Evolutionary conservation across 192 early-diverging fungal genomes (phyloP).

Genomic region (Borealophlyctis nickersoniae): DNA sequence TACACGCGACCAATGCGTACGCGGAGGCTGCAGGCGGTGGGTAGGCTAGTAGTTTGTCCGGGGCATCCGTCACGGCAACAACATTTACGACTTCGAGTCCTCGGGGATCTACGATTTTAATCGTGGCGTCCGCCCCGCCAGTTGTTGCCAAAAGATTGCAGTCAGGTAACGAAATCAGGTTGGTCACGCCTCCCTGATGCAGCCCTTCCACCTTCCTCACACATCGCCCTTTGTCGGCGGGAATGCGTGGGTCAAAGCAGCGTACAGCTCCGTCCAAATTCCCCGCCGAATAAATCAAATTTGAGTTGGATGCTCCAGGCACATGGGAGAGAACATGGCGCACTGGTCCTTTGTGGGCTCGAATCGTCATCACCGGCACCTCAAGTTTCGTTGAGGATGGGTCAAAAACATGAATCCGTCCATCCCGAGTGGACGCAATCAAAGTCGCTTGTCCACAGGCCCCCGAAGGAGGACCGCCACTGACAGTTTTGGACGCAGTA

Average conservation of each 20-base stretch:
- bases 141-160: not conserved
- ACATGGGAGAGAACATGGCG: slow-evolving; percentile 8
- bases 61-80: not conserved
- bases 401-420: slow-evolving; percentile 15
- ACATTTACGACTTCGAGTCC: slow-evolving; percentile 7
- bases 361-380: slow-evolving; percentile 8
- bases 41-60: not conserved
- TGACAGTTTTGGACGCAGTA: not conserved
- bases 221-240: slow-evolving; percentile 17
- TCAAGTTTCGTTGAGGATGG: not conserved
- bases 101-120: slow-evolving; percentile 18
- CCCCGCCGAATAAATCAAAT: slow-evolving; percentile 14
- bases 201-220: slow-evolving; percentile 15
- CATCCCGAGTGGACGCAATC: slow-evolving; percentile 12
- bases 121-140: slow-evolving; percentile 19
- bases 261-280: slow-evolving; percentile 23
- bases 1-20: slow-evolving; percentile 4
- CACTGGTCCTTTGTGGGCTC: slow-evolving; percentile 18
- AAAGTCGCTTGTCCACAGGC: too few species aligned
- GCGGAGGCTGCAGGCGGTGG: slow-evolving; percentile 4
- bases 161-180: slow-evolving; percentile 2
- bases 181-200: slow-evolving; percentile 26
- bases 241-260: slow-evolving; percentile 25
- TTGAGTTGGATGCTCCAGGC: not conserved
- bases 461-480: too few species aligned